Evolutionary conservation across 257 asterid genomes (phyloP).

Genomic region (Paraleonurus japonicus): DNA sequence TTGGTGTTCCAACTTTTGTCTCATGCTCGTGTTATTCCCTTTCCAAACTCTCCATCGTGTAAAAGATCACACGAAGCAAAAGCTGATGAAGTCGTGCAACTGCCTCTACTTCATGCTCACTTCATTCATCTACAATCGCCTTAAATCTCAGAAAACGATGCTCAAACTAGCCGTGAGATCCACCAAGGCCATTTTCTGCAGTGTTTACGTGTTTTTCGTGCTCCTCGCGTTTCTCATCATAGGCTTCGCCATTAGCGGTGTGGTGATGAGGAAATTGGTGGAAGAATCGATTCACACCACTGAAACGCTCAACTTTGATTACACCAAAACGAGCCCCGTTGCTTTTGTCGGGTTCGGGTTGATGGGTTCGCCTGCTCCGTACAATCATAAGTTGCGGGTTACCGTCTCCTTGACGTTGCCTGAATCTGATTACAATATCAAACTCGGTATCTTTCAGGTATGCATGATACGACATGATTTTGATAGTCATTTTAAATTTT

Average conservation of each 20-base stretch:
- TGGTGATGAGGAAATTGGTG: conserved; percentile 37
- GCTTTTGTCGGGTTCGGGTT: conserved; percentile 42
- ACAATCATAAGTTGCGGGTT: conserved; percentile 42
- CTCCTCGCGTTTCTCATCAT: conserved; percentile 40
- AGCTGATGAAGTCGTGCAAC: conserved; percentile 26
- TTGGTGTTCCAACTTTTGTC: conserved; percentile 29
- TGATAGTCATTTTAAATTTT: too few relatives aligned
- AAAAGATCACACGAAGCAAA: conserved; percentile 34
- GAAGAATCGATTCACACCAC: conserved; percentile 48
- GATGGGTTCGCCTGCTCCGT: conserved; percentile 32
- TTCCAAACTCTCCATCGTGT: conserved; percentile 32
- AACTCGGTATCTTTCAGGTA: conserved; percentile 74
- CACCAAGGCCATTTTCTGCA: conserved; percentile 41
- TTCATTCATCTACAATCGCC: conserved; percentile 28
- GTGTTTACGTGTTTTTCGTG: conserved; percentile 42
- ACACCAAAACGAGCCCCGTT: conserved; percentile 54
- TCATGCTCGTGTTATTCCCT: conserved; percentile 42
- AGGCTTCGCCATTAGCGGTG: conserved; percentile 41
- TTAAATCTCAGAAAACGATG: conserved; percentile 32
- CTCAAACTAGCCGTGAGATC: conserved; percentile 36
- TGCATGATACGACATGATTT: too few relatives aligned
- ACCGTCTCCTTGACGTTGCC: conserved; percentile 55
- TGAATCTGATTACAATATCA: conserved; percentile 59
- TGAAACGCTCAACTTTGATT: conserved; percentile 52
- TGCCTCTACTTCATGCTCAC: conserved; percentile 18